phyloP scores from a whole-genome alignment of 345 rosid species.

The Erucastrum elatum region DNA sequence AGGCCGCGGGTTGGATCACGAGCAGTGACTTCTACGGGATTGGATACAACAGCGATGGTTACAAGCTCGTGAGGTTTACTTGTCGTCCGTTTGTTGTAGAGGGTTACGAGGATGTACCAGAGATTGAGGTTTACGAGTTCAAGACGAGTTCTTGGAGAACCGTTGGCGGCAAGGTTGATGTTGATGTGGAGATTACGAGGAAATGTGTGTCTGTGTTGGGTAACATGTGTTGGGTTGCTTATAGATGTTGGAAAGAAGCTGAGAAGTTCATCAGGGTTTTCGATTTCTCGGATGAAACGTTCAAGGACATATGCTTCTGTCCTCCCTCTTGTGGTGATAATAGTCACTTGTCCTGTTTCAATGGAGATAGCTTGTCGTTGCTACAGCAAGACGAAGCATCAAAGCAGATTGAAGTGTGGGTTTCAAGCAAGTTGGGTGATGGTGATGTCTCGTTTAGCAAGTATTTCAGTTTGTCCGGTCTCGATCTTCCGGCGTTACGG shows the following conservation, averaged over 20 bases:
- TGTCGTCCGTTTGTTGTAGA: neutral
- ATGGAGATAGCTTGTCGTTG: neutral
- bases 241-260: neutral
- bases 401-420: neutral
- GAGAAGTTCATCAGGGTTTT: neutral
- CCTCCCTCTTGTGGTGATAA: neutral
- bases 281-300: neutral
- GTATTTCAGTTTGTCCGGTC: neutral
- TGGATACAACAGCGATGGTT: neutral
- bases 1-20: neutral
- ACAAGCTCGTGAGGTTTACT: neutral
- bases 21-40: neutral
- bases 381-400: neutral
- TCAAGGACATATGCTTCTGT: neutral
- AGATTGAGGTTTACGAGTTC: neutral
- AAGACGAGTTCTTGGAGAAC: neutral
- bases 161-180: neutral
- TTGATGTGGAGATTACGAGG: neutral
- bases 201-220: neutral
- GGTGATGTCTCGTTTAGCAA: neutral
- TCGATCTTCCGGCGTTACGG: neutral
- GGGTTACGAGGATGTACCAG: neutral
- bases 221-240: neutral
- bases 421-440: neutral
- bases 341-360: neutral